Evolutionary conservation across 2,329 filamentous ascomycete genomes (phyloP).

Genomic region (Diatrype stigma): DNA sequence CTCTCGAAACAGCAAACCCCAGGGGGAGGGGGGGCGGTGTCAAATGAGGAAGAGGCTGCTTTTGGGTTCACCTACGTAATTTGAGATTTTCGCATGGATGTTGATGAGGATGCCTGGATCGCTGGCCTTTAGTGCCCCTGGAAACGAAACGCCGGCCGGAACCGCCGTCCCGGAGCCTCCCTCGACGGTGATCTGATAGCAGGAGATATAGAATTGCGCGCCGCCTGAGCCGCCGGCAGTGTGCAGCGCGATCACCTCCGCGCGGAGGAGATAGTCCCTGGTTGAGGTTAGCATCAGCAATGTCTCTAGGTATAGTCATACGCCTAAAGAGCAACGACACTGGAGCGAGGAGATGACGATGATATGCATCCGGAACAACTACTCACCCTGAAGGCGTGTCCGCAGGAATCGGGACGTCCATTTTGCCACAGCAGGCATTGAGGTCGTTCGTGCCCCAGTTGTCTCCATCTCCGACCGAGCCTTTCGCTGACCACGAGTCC

Average conservation of each 20-base stretch:
- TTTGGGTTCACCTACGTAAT: slow-evolving; percentile 22
- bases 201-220: slow-evolving; percentile 29
- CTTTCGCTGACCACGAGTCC: slow-evolving; percentile 38
- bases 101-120: slow-evolving; percentile 45
- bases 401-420: slow-evolving; percentile 38
- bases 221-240: slow-evolving; percentile 29
- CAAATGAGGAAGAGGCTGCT: too few species aligned
- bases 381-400: slow-evolving; percentile 34
- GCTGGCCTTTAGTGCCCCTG: slow-evolving; percentile 38
- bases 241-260: slow-evolving; percentile 42
- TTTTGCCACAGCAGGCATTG: slow-evolving; percentile 36
- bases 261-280: slow-evolving; percentile 40
- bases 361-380: not conserved
- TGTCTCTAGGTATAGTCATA: too few species aligned
- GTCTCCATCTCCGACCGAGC: slow-evolving; percentile 38
- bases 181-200: slow-evolving; percentile 27
- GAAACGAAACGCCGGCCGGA: slow-evolving; percentile 31
- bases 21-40: too few species aligned
- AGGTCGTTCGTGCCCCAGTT: slow-evolving; percentile 42
- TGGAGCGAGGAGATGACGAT: too few species aligned
- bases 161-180: slow-evolving; percentile 23
- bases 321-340: too few species aligned
- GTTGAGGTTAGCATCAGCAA: not conserved
- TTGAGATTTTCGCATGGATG: slow-evolving; percentile 38
- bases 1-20: too few species aligned